Evolutionary conservation across 169 alveolate species (phyloP), one percentile per base, ranked within the genome.

Genomic region (Amoebophrya sp.): DNA sequence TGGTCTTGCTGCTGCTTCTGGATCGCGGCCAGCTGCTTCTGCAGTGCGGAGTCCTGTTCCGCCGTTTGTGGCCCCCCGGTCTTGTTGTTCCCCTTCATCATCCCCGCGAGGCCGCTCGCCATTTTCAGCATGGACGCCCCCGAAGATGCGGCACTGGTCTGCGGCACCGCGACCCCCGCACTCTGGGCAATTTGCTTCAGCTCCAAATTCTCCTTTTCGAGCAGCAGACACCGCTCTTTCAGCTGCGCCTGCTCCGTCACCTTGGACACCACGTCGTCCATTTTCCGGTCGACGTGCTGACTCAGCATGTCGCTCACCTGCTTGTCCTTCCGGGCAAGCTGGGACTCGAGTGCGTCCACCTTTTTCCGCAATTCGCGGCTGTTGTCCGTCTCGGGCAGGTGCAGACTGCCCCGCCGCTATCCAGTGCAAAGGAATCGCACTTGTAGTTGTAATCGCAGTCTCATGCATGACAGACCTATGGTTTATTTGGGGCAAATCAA

Each of bases 271-370:
- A 66, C 32, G 1, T 66, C 83, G 83, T 66, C 83, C 83, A 66
- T 66, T 66, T 66, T 66, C 38, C 83, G 83, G 83, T 66, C 83
- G 39, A 66, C 83, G 83, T 66, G 83, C 83, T 66, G 83, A 2
- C 32, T 12, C 35, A 66, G 83, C 83, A 66, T 66, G 35, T 66
- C 83, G 39, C 38, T 25, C 7, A 66, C 83, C 18, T 66, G 83
- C 83, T 66, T 66, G 83, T 66, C 83, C 18, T 66, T 66, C 38
- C 35, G 29, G 32, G 12, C 1, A 2, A 66, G 32, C 32, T 66
- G 83, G 7, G 29, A 25, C 18, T 66, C 83, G 32, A 66, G 35
- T 7, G 83, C 83, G 32, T 66, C 38, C 83, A 66, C 35, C 35
- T 66, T 66, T 25, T 66, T 66, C 35, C 83, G 83, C 12, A 66